Conservation (phyloP, 306 rosid genomes). For the Astragalus glycyphyllos region DNA sequence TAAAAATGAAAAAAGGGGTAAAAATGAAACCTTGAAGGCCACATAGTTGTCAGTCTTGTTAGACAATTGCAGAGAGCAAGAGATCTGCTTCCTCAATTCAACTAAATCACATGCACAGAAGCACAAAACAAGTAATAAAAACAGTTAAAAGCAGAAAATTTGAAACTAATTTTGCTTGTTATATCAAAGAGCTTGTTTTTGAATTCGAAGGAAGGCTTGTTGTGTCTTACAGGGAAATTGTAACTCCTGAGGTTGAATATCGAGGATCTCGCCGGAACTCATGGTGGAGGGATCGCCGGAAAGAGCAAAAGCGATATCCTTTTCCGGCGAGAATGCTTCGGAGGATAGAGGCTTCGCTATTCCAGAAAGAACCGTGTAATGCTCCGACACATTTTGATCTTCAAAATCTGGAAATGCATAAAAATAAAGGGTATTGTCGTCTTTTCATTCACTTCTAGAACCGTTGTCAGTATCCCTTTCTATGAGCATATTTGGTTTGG, state of each 20-base stretch:
- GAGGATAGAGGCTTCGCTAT: background rate
- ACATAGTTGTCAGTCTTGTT: conserved; percentile 73
- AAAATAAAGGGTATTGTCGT: background rate
- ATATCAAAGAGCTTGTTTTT: background rate
- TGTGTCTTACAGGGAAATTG: conserved; percentile 69
- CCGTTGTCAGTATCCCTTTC: background rate
- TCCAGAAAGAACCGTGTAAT: background rate
- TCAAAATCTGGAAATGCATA: background rate
- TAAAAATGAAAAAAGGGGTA: conserved; percentile 23
- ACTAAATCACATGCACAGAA: conserved; percentile 47
- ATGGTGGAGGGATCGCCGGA: conserved; percentile 56
- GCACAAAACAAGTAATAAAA: conserved; percentile 22
- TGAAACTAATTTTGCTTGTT: conserved; percentile 17
- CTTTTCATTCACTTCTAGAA: background rate
- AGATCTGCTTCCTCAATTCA: conserved; percentile 96
- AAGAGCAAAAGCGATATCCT: conserved; percentile 28
- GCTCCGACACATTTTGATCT: background rate
- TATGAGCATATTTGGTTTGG: no score
- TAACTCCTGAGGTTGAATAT: conserved; percentile 77
- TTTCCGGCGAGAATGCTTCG: conserved; percentile 29
- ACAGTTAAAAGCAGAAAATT: background rate
- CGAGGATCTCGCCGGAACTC: conserved; percentile 87
- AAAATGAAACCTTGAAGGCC: conserved; percentile 72
- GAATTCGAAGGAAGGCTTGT: conserved; percentile 18
- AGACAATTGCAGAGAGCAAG: conserved; percentile 75